Evolutionary conservation across 2,329 filamentous ascomycete genomes (phyloP).

Genomic region (Aspergillus phoenicis): DNA sequence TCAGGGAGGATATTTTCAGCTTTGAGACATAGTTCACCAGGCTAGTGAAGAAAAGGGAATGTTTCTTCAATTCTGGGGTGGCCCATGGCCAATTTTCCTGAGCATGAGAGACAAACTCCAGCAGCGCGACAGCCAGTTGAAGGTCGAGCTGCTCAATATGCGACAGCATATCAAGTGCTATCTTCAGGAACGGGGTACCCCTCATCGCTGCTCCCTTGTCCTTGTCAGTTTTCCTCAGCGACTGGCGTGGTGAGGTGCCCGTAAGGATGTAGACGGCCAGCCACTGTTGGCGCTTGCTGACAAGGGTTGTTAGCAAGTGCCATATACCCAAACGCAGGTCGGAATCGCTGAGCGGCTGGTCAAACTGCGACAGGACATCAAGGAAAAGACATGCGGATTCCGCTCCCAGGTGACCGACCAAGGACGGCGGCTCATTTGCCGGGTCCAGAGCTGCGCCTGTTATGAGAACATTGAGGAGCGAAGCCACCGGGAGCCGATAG

Average conservation of each 20-base stretch:
- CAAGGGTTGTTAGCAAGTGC: constrained; percentile 81
- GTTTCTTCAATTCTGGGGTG: constrained; percentile 74
- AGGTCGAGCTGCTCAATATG: constrained; percentile 65
- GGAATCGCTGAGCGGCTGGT: constrained; percentile 70
- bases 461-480: constrained; percentile 73
- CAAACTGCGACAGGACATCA: constrained; percentile 72
- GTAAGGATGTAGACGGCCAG: constrained; percentile 92
- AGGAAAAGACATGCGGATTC: constrained; percentile 84
- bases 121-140: constrained; percentile 70
- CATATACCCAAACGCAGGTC: constrained; percentile 71
- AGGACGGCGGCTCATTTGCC: constrained; percentile 78
- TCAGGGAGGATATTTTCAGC: constrained; percentile 57
- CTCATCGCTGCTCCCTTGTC: constrained; percentile 54
- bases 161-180: constrained; percentile 71
- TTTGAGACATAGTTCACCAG: constrained; percentile 71
- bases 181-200: constrained; percentile 69
- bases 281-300: constrained; percentile 92
- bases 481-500: constrained; percentile 67
- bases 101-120: constrained; percentile 84
- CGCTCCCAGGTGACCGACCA: constrained; percentile 86
- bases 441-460: constrained; percentile 65
- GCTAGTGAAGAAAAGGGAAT: constrained; percentile 71
- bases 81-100: constrained; percentile 98
- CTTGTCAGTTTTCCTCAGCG: constrained; percentile 57
- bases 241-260: constrained; percentile 78